phyloP scores from a whole-genome alignment of 2,329 filamentous ascomycete species.

The Chrysosporium keratinophilum region DNA sequence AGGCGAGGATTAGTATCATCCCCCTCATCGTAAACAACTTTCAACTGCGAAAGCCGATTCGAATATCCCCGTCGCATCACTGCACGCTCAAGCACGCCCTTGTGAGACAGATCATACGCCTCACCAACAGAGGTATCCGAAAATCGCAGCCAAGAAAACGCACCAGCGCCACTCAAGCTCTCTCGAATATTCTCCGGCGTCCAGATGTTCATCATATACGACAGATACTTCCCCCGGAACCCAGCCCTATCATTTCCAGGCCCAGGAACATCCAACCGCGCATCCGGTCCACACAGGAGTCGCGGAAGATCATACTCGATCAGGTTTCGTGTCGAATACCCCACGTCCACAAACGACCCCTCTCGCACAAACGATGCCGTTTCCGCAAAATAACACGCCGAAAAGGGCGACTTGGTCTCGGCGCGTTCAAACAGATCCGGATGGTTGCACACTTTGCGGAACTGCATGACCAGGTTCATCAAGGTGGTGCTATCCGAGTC shows the following conservation, averaged over 20 bases:
- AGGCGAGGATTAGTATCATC: constrained; percentile 52
- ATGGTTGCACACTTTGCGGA: constrained; percentile 98
- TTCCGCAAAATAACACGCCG: constrained; percentile 79
- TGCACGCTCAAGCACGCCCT: constrained; percentile 64
- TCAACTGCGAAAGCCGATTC: constrained; percentile 55
- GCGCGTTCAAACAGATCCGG: constrained; percentile 93
- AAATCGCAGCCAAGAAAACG: constrained; percentile 87
- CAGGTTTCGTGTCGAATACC: constrained; percentile 75
- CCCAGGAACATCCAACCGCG: constrained; percentile 63
- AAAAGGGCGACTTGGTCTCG: constrained; percentile 77
- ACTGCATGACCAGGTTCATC: constrained; percentile 99
- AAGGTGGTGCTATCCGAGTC: constrained; percentile 90
- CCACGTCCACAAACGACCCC: constrained; percentile 65
- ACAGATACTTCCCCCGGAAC: constrained; percentile 66
- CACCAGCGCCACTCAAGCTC: constrained; percentile 46
- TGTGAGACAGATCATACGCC: constrained; percentile 57
- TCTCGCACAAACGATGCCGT: constrained; percentile 92
- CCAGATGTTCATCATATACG: constrained; percentile 85
- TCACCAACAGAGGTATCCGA: constrained; percentile 66
- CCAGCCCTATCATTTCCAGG: constrained; percentile 64
- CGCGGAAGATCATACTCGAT: constrained; percentile 78
- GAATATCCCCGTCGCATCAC: constrained; percentile 44
- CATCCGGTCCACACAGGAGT: constrained; percentile 70
- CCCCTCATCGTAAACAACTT: constrained; percentile 56
- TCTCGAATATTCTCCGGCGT: constrained; percentile 63